phyloP scores from a whole-genome alignment of 1,284 basidiomycete genomes.

The Paramarasmius palmivorus region DNA sequence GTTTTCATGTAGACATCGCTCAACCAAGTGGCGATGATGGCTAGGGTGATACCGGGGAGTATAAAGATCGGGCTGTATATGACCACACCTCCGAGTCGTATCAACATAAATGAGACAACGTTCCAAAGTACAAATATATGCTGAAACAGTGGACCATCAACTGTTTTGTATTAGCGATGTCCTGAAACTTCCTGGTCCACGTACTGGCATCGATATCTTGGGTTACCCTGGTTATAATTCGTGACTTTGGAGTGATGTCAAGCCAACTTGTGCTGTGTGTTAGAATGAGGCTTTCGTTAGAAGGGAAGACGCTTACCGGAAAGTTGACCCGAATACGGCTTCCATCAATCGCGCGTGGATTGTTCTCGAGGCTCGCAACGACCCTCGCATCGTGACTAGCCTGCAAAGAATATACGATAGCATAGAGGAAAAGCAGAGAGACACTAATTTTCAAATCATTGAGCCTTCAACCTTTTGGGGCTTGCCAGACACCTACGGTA shows the following conservation, averaged over 20 bases:
- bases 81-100: conserved; percentile 41
- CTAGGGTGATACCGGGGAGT: conserved; percentile 34
- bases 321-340: conserved; percentile 55
- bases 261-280: conserved; percentile 37
- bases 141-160: conserved; percentile 6
- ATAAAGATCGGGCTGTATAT: conserved; percentile 41
- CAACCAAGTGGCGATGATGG: conserved; percentile 29
- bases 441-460: conserved; percentile 17
- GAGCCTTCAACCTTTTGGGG: too few relatives aligned
- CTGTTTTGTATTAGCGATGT: conserved; percentile 34
- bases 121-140: conserved; percentile 40
- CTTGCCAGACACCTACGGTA: conserved; percentile 29
- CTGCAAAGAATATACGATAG: conserved; percentile 27
- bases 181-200: not conserved
- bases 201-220: conserved; percentile 26
- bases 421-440: conserved; percentile 26
- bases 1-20: conserved; percentile 63
- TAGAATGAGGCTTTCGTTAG: not conserved
- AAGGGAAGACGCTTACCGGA: conserved; percentile 34
- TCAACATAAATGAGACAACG: conserved; percentile 43
- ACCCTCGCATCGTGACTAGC: conserved; percentile 31
- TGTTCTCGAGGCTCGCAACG: conserved; percentile 52
- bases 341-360: conserved; percentile 61
- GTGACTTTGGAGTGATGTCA: conserved; percentile 49
- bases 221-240: conserved; percentile 50